These are phyloP conservation scores for Penicillium corylophilum DNA, from an alignment of 2,329 filamentous ascomycete genomes.

Conservation along the genomic window DNA sequence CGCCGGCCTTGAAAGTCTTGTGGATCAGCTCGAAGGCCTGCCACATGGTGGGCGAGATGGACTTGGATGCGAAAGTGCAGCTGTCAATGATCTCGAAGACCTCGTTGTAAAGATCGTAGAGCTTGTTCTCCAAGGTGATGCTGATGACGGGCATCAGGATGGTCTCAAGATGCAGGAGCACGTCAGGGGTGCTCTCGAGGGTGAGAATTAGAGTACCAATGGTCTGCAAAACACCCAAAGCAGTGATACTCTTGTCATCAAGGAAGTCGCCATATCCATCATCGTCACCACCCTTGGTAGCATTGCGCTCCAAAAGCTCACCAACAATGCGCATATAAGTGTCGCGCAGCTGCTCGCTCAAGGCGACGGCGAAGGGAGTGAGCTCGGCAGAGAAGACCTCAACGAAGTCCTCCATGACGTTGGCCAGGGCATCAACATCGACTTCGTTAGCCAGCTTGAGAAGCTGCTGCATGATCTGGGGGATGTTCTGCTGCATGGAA, in stretches of 20 bases:
- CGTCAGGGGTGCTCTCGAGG: slow-evolving; percentile 93
- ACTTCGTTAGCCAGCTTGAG: slow-evolving; percentile 97
- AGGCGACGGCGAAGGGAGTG: slow-evolving; percentile 91
- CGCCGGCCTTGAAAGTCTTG: slow-evolving; percentile 93
- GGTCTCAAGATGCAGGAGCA: slow-evolving; percentile 88
- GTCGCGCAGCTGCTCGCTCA: slow-evolving; percentile 92
- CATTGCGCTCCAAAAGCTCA: slow-evolving; percentile 84
- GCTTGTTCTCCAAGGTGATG: slow-evolving; percentile 94
- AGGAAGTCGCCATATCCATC: slow-evolving; percentile 85
- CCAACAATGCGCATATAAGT: slow-evolving; percentile 93
- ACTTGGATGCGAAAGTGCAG: slow-evolving; percentile 96
- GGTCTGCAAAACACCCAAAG: slow-evolving; percentile 91
- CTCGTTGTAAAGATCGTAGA: slow-evolving; percentile 97
- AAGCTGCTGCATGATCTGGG: slow-evolving; percentile 98
- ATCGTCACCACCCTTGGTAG: slow-evolving; percentile 70
- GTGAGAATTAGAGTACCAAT: slow-evolving; percentile 97
- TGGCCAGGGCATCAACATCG: slow-evolving; percentile 93
- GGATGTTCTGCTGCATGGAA: slow-evolving; percentile 97
- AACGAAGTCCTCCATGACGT: slow-evolving; percentile 99
- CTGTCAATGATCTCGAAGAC: slow-evolving; percentile 99
- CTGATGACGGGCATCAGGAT: slow-evolving; percentile 97
- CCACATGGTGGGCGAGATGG: slow-evolving; percentile 97
- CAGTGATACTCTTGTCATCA: slow-evolving; percentile 98
- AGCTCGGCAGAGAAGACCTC: slow-evolving; percentile 97
- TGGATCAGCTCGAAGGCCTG: slow-evolving; percentile 96